Evolutionary conservation across 805 yeast species (phyloP), one percentile per base, ranked within the genome.

Genomic region (Komagataella pseudopastoris): DNA sequence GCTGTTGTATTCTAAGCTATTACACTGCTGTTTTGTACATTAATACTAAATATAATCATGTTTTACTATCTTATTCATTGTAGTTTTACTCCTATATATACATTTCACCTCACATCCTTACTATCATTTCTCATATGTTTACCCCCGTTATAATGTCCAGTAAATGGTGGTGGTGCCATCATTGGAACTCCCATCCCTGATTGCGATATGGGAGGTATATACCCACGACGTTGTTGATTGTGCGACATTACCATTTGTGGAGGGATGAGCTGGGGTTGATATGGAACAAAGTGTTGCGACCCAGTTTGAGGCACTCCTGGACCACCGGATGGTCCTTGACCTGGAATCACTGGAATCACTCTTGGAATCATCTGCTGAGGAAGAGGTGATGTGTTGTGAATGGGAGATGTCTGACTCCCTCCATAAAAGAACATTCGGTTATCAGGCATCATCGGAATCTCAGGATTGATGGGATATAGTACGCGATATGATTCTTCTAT

Each of bases 401-500:
- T 39, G 50, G 23, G 48, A 50, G 39, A 30, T 45, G 23, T 18
- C 6, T 45, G 47, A 20, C 23, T 23, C 10, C 23, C 23, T 18
- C 23, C 47, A 20, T 45, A 45, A 12, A 18, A 45, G 12, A 45
- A 45, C 23, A 45, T 20, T 18, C 23, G 10, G 10, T 45, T 45
- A 45, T 18, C 47, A 10, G 23, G 47, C 23, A 18, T 20, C 23
- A 20, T 18, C 12, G 20, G 39, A 10, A 45, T 45, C 23, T 45
- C 47, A 6, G 60, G 61, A 54, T 50, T 63, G 57, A 51, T 71
- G 2, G 81, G 76, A 65, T 81, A 80, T 45, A 77, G 62, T 16
- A 69, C 65, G 51, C 71, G 75, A 64, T 79, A 78, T 1, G 83
- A 71, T 52, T 76, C 80, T 47, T 78, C 85, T 22, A 75, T 64